Evolutionary conservation across 2,329 filamentous ascomycete genomes (phyloP).

Genomic region (Oidium heveae): DNA sequence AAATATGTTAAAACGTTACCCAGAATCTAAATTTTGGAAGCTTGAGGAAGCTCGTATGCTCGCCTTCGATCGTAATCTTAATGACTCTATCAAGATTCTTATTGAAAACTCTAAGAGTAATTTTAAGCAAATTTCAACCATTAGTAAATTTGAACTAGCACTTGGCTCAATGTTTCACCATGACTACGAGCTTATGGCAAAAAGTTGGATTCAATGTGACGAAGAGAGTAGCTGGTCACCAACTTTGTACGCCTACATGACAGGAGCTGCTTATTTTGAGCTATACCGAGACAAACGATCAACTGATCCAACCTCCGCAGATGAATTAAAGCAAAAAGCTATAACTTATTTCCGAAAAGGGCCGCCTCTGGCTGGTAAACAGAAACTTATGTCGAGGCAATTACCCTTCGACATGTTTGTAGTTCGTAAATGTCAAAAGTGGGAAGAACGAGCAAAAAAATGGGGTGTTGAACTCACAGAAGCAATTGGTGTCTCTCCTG

Average conservation of each 20-base stretch:
- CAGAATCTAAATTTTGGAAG: slow-evolving; percentile 62
- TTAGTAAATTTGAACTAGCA: slow-evolving; percentile 66
- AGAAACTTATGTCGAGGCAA: slow-evolving; percentile 70
- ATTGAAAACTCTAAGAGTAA: slow-evolving; percentile 33
- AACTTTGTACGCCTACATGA: slow-evolving; percentile 71
- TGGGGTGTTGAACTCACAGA: slow-evolving; percentile 48
- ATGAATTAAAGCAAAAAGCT: slow-evolving; percentile 34
- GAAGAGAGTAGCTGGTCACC: slow-evolving; percentile 82
- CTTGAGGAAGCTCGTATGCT: slow-evolving; percentile 67
- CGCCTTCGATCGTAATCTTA: slow-evolving; percentile 38
- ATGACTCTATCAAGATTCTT: slow-evolving; percentile 41
- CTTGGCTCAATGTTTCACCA: slow-evolving; percentile 58
- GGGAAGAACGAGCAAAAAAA: slow-evolving; percentile 51
- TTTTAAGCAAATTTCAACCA: slow-evolving; percentile 69
- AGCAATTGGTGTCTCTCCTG: slow-evolving; percentile 54
- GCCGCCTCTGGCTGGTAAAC: slow-evolving; percentile 53
- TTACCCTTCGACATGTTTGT: slow-evolving; percentile 79
- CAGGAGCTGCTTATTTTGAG: slow-evolving; percentile 53
- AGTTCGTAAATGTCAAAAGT: slow-evolving; percentile 61
- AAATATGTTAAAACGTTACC: slow-evolving; percentile 55
- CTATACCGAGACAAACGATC: slow-evolving; percentile 41
- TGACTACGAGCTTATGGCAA: slow-evolving; percentile 46
- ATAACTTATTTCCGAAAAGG: slow-evolving; percentile 47
- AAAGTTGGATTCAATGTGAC: slow-evolving; percentile 48
- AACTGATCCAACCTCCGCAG: slow-evolving; percentile 21